Evolutionary conservation across 2,329 filamentous ascomycete genomes (phyloP).

Genomic region (Cercospora sp.): DNA sequence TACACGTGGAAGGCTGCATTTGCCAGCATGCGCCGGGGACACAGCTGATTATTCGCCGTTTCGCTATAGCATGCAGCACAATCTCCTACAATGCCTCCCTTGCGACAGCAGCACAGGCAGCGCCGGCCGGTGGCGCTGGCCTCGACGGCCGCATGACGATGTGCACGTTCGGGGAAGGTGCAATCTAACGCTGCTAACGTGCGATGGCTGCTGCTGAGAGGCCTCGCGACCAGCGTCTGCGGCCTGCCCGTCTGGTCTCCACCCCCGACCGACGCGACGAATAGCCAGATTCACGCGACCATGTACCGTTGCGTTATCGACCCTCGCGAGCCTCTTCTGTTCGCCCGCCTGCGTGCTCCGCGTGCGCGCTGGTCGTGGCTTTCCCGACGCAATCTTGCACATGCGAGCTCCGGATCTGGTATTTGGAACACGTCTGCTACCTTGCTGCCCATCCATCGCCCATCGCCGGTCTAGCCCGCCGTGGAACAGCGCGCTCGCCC

Average conservation of each 20-base stretch:
- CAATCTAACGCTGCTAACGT: neutral
- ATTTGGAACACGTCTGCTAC: slow-evolving; percentile 2
- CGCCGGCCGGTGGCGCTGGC: neutral
- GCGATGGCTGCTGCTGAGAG: neutral
- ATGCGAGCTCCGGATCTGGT: neutral
- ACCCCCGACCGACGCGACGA: neutral
- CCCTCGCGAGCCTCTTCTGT: neutral
- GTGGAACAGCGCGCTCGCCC: neutral
- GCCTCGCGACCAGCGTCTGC: neutral
- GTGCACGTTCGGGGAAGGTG: neutral
- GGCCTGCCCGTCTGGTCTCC: neutral
- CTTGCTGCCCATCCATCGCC: slow-evolving; percentile 8
- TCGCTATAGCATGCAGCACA: neutral
- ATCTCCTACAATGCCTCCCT: slow-evolving; percentile 3
- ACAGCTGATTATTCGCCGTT: slow-evolving; percentile 1
- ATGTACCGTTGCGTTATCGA: neutral
- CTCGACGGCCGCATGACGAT: neutral
- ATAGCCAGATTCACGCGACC: neutral
- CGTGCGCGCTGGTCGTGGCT: neutral
- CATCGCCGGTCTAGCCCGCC: neutral
- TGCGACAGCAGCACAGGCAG: neutral
- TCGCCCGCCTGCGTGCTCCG: neutral
- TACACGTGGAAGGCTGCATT: slow-evolving; percentile 6
- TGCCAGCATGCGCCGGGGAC: slow-evolving; percentile 1
- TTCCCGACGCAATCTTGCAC: neutral